Conservation (phyloP, 306 rosid species). For the Lithocarpus polystachyus region DNA sequence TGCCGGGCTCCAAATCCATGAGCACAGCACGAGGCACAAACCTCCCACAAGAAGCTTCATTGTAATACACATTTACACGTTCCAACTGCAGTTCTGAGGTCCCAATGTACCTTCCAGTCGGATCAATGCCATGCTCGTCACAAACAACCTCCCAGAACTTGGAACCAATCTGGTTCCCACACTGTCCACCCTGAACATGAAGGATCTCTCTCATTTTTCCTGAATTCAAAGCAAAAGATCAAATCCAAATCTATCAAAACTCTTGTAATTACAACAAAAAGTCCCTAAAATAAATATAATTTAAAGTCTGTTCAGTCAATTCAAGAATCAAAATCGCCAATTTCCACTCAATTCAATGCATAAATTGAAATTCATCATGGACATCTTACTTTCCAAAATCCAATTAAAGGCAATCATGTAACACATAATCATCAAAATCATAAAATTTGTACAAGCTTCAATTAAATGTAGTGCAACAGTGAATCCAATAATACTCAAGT, state of each 20-base stretch:
- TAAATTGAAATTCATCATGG: not conserved
- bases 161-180: constrained; percentile 63
- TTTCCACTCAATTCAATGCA: not conserved
- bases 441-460: not conserved
- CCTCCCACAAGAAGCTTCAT: constrained; percentile 60
- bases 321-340: not conserved
- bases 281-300: not conserved
- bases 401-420: not conserved
- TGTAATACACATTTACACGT: constrained; percentile 55
- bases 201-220: constrained; percentile 59
- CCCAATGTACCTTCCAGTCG: constrained; percentile 49
- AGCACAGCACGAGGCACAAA: constrained; percentile 62
- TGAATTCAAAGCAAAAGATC: constrained; percentile 13
- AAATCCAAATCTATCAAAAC: constrained; percentile 13
- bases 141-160: constrained; percentile 65
- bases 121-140: constrained; percentile 66
- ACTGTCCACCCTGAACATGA: constrained; percentile 61
- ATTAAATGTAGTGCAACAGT: not conserved
- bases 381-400: not conserved
- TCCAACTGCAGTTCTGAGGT: constrained; percentile 52
- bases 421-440: not conserved
- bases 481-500: not conserved
- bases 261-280: not conserved
- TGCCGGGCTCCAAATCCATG: constrained; percentile 59
- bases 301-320: not conserved